These are phyloP conservation scores for Yamadazyma sp. DNA, from an alignment of 1,139 yeast genomes.

Conservation along the genomic window DNA sequence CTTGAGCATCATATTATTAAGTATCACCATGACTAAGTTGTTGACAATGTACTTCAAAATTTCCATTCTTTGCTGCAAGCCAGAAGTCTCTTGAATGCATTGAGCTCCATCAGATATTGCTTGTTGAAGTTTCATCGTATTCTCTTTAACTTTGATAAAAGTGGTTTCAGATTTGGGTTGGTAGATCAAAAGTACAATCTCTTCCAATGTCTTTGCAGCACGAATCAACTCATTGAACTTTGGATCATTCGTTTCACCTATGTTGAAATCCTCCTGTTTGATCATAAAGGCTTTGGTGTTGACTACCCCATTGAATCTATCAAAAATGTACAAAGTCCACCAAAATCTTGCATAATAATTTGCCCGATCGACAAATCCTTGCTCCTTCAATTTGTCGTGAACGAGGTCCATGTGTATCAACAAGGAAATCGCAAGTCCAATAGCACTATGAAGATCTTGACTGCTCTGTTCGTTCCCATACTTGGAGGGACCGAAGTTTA, in stretches of 20 bases:
- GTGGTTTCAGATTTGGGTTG: conserved; percentile 11
- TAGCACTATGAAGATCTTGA: conserved; percentile 34
- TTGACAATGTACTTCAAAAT: neutral
- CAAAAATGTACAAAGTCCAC: conserved; percentile 39
- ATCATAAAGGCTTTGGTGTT: conserved; percentile 17
- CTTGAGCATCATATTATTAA: conserved; percentile 3
- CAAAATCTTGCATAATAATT: conserved; percentile 30
- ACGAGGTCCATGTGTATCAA: conserved; percentile 33
- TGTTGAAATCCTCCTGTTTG: conserved; percentile 16
- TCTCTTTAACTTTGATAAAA: conserved; percentile 1
- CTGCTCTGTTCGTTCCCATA: conserved; percentile 38
- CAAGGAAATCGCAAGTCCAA: conserved; percentile 29
- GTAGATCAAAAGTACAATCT: conserved; percentile 10
- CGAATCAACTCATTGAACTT: conserved; percentile 5
- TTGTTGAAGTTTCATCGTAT: neutral
- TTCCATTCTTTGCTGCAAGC: neutral
- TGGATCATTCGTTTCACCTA: conserved; percentile 9
- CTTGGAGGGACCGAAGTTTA: conserved; percentile 30
- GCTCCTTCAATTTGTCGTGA: conserved; percentile 9
- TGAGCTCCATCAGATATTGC: neutral
- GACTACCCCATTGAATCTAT: conserved; percentile 29
- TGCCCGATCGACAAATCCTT: conserved; percentile 17
- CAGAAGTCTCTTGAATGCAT: neutral
- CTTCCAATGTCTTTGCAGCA: conserved; percentile 5
- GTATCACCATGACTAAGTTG: conserved; percentile 1